Conservation (phyloP, 2,329 filamentous ascomycete genomes). For the Trichoderma hamatum region DNA sequence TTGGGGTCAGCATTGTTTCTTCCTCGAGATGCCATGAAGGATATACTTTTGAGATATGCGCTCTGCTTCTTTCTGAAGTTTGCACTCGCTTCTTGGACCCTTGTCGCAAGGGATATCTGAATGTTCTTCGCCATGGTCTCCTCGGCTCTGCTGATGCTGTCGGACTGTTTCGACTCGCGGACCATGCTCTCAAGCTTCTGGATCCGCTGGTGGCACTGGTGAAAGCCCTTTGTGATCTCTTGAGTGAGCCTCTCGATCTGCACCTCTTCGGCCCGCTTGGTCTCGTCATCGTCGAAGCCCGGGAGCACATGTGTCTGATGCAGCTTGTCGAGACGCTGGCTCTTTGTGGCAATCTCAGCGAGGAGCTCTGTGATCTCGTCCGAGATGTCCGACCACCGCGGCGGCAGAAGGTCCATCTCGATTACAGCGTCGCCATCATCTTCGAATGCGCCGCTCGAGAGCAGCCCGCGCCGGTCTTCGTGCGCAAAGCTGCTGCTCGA, state of each 20-base stretch:
- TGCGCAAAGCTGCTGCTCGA: slow-evolving; percentile 51
- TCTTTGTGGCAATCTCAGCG: slow-evolving; percentile 77
- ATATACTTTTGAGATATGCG: slow-evolving; percentile 86
- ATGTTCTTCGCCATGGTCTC: slow-evolving; percentile 97
- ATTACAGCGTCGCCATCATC: slow-evolving; percentile 94
- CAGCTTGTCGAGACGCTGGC: slow-evolving; percentile 82
- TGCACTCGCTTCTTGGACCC: slow-evolving; percentile 90
- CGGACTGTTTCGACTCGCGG: slow-evolving; percentile 72
- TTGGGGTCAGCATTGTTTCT: slow-evolving; percentile 11
- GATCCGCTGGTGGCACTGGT: slow-evolving; percentile 86
- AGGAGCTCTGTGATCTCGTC: slow-evolving; percentile 89
- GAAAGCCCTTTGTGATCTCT: slow-evolving; percentile 85
- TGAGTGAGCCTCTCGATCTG: slow-evolving; percentile 91
- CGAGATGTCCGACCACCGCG: slow-evolving; percentile 92
- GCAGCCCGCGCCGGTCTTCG: slow-evolving; percentile 73
- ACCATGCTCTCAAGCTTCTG: slow-evolving; percentile 87
- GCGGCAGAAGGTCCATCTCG: slow-evolving; percentile 95
- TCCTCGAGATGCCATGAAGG: neutral
- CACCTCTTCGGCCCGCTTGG: slow-evolving; percentile 81
- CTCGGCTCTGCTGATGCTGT: slow-evolving; percentile 76
- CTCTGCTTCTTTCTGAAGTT: slow-evolving; percentile 97
- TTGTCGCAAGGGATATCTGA: slow-evolving; percentile 83
- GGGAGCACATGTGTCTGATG: slow-evolving; percentile 97
- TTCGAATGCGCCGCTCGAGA: slow-evolving; percentile 75
- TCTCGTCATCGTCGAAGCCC: slow-evolving; percentile 92